These are phyloP conservation scores for Theileria parva DNA, from an alignment of 169 alveolate species.

Conservation along the genomic window DNA sequence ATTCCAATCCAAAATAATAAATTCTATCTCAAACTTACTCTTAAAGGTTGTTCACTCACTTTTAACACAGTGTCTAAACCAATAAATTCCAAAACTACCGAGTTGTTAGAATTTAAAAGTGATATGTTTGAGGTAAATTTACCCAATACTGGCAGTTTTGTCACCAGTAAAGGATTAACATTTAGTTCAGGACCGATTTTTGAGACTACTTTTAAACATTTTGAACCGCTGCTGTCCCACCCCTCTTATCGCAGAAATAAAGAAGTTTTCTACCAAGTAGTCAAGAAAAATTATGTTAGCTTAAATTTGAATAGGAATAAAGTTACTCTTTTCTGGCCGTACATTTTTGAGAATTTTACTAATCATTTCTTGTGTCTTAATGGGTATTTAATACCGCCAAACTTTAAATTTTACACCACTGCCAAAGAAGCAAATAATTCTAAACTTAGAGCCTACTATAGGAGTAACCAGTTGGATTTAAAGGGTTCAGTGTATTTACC, in stretches of 20 bases:
- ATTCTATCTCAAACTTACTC: slow-evolving; percentile 31
- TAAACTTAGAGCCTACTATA: slow-evolving; percentile 36
- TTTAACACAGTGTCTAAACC: neutral
- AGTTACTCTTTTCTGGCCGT: slow-evolving; percentile 60
- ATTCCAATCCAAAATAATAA: slow-evolving; percentile 47
- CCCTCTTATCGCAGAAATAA: neutral
- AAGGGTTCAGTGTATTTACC: slow-evolving; percentile 1
- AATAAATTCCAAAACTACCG: neutral
- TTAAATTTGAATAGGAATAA: slow-evolving; percentile 40
- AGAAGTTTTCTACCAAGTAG: slow-evolving; percentile 27
- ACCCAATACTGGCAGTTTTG: slow-evolving; percentile 17
- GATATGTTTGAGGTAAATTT: slow-evolving; percentile 16
- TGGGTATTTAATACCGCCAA: slow-evolving; percentile 45
- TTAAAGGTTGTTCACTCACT: slow-evolving; percentile 36
- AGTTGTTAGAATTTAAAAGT: neutral
- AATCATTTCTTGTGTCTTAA: slow-evolving; percentile 21
- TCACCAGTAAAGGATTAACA: neutral
- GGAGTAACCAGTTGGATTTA: neutral
- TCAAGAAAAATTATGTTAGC: slow-evolving; percentile 36
- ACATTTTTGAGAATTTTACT: slow-evolving; percentile 59
- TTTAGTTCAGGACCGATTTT: slow-evolving; percentile 11
- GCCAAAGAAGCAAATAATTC: slow-evolving; percentile 47
- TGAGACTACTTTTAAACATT: neutral
- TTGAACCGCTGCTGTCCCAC: slow-evolving; percentile 1
- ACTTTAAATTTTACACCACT: slow-evolving; percentile 27